Percentiles rank a stretch among this genome's conserved stretches.
phyloP scores from a whole-genome alignment of 352 stramenopile genomes.

The Phytopythium sindhum region DNA sequence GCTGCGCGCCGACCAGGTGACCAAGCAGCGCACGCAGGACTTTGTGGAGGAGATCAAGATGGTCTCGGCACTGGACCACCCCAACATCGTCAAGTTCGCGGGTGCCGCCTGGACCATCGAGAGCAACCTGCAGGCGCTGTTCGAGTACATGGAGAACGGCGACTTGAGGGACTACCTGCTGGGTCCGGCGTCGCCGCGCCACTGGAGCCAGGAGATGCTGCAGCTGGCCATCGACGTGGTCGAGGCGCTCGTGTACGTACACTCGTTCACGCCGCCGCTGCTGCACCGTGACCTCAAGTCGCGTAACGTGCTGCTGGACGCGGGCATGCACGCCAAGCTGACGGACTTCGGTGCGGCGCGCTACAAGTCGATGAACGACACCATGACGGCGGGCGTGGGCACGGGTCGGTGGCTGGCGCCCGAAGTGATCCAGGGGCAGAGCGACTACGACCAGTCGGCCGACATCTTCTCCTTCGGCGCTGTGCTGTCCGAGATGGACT shows the following conservation, averaged over 20 bases:
- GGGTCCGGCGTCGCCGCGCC: slow-evolving; percentile 8
- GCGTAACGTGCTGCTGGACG: slow-evolving; percentile 26
- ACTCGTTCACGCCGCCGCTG: slow-evolving; percentile 44
- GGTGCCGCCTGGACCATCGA: slow-evolving; percentile 51
- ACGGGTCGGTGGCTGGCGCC: too few species aligned
- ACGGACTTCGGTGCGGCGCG: too few species aligned
- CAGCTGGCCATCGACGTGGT: slow-evolving; percentile 41
- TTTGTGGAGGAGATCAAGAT: slow-evolving; percentile 48
- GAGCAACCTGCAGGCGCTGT: slow-evolving; percentile 51
- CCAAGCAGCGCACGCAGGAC: neutral
- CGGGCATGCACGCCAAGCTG: too few species aligned
- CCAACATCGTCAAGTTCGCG: slow-evolving; percentile 41
- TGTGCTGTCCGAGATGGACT: slow-evolving; percentile 3
- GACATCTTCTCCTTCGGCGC: slow-evolving; percentile 6
- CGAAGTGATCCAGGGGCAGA: too few species aligned
- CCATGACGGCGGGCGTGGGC: too few species aligned
- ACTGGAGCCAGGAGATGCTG: slow-evolving; percentile 33
- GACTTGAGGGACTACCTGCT: slow-evolving; percentile 39
- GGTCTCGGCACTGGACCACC: slow-evolving; percentile 36
- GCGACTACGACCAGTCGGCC: slow-evolving; percentile 12
- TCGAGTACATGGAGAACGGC: slow-evolving; percentile 59
- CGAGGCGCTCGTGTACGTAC: slow-evolving; percentile 54
- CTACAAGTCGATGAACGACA: too few species aligned
- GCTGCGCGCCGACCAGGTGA: slow-evolving; percentile 8
- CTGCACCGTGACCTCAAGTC: slow-evolving; percentile 57